These are phyloP conservation scores for Chionographis japonica DNA, from an alignment of 106 monocot genomes.

Conservation along the genomic window DNA sequence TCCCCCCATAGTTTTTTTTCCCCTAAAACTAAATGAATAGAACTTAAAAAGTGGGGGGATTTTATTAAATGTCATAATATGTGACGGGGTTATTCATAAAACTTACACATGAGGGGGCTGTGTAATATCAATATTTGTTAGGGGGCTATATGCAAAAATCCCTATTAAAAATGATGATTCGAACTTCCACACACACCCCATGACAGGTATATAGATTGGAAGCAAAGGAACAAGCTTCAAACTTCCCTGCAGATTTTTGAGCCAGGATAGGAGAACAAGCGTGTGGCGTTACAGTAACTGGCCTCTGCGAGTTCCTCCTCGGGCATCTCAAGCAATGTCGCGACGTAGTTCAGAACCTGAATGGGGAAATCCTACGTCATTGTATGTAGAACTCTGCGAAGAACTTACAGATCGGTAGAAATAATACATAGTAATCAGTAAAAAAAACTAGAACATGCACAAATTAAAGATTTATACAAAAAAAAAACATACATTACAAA, in stretches of 20 bases:
- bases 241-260: constrained; percentile 49
- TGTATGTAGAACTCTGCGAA: no score
- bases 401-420: no score
- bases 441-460: not conserved
- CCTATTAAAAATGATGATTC: no score
- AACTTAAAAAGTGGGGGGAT: no score
- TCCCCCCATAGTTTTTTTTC: no score
- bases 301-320: constrained; percentile 74
- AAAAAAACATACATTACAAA: constrained; percentile 38
- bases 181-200: not conserved
- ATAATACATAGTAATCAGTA: not conserved
- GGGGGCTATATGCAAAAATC: no score
- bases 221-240: constrained; percentile 1
- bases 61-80: no score
- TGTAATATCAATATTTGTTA: no score
- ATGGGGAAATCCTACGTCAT: not conserved
- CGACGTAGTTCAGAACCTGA: constrained; percentile 78
- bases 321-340: constrained; percentile 67
- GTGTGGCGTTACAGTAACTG: constrained; percentile 63
- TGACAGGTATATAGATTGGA: not conserved
- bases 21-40: no score
- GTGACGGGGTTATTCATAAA: no score
- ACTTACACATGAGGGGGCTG: no score
- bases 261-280: constrained; percentile 73
- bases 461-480: not conserved